Conservation (phyloP, 2,329 filamentous ascomycete genomes). For the Aspergillus floridensis region DNA sequence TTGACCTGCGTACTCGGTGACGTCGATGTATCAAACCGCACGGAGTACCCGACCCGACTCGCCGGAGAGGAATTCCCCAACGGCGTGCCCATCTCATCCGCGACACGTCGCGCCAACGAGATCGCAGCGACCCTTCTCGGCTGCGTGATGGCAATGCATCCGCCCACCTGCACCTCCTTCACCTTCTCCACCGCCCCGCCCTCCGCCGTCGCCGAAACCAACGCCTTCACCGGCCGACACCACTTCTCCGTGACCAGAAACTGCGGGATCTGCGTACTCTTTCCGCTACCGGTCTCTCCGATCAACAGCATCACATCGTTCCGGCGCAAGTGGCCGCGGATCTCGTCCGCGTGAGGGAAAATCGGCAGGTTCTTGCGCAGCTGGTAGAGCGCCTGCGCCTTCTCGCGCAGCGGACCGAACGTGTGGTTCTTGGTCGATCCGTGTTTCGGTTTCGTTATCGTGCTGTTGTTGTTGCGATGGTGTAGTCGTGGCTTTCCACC, state of each 20-base stretch:
- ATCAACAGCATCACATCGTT: slow-evolving; percentile 79
- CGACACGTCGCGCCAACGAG: slow-evolving; percentile 81
- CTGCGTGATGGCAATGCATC: slow-evolving; percentile 89
- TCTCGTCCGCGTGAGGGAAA: slow-evolving; percentile 69
- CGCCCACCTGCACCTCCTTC: slow-evolving; percentile 59
- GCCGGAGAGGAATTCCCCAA: slow-evolving; percentile 58
- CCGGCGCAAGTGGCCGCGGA: slow-evolving; percentile 61
- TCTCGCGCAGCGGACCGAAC: slow-evolving; percentile 39
- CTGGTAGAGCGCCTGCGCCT: slow-evolving; percentile 48
- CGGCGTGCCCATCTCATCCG: slow-evolving; percentile 72
- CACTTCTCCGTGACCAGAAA: slow-evolving; percentile 77
- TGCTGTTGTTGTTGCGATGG: slow-evolving; percentile 12
- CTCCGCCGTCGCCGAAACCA: slow-evolving; percentile 37
- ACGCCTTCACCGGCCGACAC: slow-evolving; percentile 64
- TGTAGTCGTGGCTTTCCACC: neutral
- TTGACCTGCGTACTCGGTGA: slow-evolving; percentile 85
- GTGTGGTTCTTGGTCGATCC: slow-evolving; percentile 25
- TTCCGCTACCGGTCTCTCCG: slow-evolving; percentile 93
- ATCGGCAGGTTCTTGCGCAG: slow-evolving; percentile 73
- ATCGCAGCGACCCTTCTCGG: slow-evolving; percentile 92
- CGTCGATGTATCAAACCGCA: slow-evolving; percentile 86
- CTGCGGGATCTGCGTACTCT: slow-evolving; percentile 94
- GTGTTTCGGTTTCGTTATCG: slow-evolving; percentile 3
- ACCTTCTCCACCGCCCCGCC: slow-evolving; percentile 3
- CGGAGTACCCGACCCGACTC: slow-evolving; percentile 81